Evolutionary conservation across 2,329 filamentous ascomycete species (phyloP).

Genomic region (Kalmusia sp.): DNA sequence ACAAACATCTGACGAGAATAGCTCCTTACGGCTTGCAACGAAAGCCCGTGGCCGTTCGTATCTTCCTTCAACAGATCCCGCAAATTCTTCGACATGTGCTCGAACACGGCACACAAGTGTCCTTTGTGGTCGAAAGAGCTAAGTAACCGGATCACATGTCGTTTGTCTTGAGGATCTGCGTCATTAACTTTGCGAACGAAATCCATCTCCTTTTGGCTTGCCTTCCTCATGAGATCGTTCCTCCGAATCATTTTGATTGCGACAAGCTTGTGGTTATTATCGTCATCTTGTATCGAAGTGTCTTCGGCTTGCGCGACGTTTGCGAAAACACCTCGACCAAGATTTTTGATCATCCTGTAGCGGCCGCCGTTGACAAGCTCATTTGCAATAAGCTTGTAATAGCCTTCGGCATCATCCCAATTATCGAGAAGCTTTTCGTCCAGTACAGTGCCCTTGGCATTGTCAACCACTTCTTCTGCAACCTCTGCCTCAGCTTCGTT

Average conservation of each 20-base stretch:
- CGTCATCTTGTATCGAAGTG: slow-evolving; percentile 46
- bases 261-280: slow-evolving; percentile 64
- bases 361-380: slow-evolving; percentile 85
- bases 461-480: slow-evolving; percentile 59
- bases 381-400: slow-evolving; percentile 93
- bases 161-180: slow-evolving; percentile 86
- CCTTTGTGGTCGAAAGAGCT: slow-evolving; percentile 91
- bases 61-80: slow-evolving; percentile 96
- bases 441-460: slow-evolving; percentile 46
- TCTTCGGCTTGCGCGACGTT: slow-evolving; percentile 82
- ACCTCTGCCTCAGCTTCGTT: slow-evolving; percentile 73
- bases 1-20: slow-evolving; percentile 96
- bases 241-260: slow-evolving; percentile 98
- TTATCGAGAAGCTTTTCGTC: slow-evolving; percentile 86
- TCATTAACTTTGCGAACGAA: slow-evolving; percentile 88
- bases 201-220: slow-evolving; percentile 91
- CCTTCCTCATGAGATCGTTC: slow-evolving; percentile 92
- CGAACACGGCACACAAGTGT: slow-evolving; percentile 96
- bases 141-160: slow-evolving; percentile 88
- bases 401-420: slow-evolving; percentile 91
- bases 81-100: slow-evolving; percentile 84
- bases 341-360: slow-evolving; percentile 85
- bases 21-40: slow-evolving; percentile 81
- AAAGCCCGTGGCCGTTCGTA: slow-evolving; percentile 79
- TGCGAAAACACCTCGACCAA: slow-evolving; percentile 96